A percentile compares a stretch with the other conserved stretches of the same genome.
Conservation (phyloP, 1,139 yeast genomes). For the Scheffersomyces illinoinensis region DNA sequence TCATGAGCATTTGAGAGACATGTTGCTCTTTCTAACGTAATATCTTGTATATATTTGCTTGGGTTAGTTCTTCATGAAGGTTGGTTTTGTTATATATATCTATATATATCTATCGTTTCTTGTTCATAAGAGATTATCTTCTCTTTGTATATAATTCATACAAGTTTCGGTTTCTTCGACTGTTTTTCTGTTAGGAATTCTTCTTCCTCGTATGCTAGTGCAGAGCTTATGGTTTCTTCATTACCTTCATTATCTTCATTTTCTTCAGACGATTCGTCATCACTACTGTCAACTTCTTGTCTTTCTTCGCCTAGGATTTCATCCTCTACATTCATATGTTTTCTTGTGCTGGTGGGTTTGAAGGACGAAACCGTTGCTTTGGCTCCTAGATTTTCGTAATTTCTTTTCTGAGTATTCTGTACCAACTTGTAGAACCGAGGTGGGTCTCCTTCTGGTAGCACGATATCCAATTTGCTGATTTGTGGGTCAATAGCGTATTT, state of each 20-base stretch:
- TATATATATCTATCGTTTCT: not conserved
- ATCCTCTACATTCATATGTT: slow-evolving; percentile 6
- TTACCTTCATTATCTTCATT: slow-evolving; percentile 4
- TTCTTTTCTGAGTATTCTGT: slow-evolving; percentile 25
- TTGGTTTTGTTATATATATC: not conserved
- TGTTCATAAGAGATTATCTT: not conserved
- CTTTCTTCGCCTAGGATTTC: slow-evolving; percentile 2
- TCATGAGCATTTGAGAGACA: slow-evolving; percentile 27
- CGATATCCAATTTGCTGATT: slow-evolving; percentile 25
- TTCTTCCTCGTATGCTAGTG: slow-evolving; percentile 15
- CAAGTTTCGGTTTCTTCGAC: slow-evolving; percentile 2
- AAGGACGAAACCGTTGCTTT: not conserved
- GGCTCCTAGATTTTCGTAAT: not conserved
- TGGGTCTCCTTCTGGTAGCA: slow-evolving; percentile 39
- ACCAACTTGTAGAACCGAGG: slow-evolving; percentile 44
- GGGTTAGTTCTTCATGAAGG: not conserved
- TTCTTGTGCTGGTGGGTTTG: not conserved
- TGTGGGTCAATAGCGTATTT: slow-evolving; percentile 28
- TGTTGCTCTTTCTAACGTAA: not conserved
- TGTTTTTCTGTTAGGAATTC: slow-evolving; percentile 2
- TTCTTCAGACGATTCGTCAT: slow-evolving; percentile 2
- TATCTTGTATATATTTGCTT: not conserved
- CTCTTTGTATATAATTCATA: not conserved
- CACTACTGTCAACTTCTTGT: slow-evolving; percentile 5
- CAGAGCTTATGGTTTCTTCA: slow-evolving; percentile 1